Evolutionary conservation across 2,329 filamentous ascomycete genomes (phyloP).

Genomic region (Arthrobotrys iridis): DNA sequence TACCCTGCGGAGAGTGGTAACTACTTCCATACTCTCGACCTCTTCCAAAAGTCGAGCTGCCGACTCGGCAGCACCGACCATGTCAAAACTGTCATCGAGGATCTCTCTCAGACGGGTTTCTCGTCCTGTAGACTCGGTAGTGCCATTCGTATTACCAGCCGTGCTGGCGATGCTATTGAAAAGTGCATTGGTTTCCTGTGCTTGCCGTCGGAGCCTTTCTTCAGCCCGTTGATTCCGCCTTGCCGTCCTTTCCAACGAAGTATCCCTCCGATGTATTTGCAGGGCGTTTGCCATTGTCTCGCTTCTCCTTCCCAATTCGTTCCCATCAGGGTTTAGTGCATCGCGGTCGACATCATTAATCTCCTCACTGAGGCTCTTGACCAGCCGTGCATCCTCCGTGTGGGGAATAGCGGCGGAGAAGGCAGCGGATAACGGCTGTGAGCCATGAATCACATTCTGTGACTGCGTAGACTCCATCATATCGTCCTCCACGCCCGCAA

Average conservation of each 20-base stretch:
- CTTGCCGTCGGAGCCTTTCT: slow-evolving; percentile 29
- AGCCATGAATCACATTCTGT: slow-evolving; percentile 77
- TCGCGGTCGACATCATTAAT: slow-evolving; percentile 68
- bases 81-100: slow-evolving; percentile 14
- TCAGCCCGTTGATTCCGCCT: slow-evolving; percentile 38
- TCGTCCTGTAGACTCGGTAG: slow-evolving; percentile 8
- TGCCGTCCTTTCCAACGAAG: slow-evolving; percentile 17
- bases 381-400: slow-evolving; percentile 74
- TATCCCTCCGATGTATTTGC: slow-evolving; percentile 33
- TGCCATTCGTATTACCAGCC: not conserved
- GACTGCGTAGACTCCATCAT: slow-evolving; percentile 78
- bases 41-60: slow-evolving; percentile 5
- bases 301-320: slow-evolving; percentile 42
- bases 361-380: slow-evolving; percentile 72
- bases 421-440: slow-evolving; percentile 81
- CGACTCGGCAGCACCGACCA: not conserved
- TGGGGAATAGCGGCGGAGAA: slow-evolving; percentile 75
- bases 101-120: slow-evolving; percentile 23
- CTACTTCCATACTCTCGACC: slow-evolving; percentile 3
- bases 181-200: slow-evolving; percentile 15
- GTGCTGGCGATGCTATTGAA: not conserved
- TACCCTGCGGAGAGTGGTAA: slow-evolving; percentile 36
- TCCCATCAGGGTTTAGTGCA: slow-evolving; percentile 43
- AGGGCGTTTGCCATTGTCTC: slow-evolving; percentile 48
- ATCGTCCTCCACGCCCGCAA: slow-evolving; percentile 80